Percentiles rank a stretch among this genome's conserved stretches.
Evolutionary conservation across 1,284 basidiomycete genomes (phyloP).

Genomic region (Ustilago loliicola): DNA sequence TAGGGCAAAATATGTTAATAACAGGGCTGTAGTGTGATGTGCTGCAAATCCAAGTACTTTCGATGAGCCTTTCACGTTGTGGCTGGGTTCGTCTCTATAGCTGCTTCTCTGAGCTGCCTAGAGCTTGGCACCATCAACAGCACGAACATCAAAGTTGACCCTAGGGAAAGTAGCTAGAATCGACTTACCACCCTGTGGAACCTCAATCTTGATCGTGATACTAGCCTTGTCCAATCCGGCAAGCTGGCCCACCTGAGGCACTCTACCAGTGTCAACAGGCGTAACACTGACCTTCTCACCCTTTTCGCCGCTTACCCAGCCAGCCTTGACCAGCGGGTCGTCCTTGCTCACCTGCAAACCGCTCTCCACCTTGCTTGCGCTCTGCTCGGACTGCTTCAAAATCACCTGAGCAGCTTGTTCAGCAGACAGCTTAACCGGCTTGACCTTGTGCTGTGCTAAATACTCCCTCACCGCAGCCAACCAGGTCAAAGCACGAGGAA

Average conservation of each 20-base stretch:
- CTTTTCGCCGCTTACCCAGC: slow-evolving; percentile 44
- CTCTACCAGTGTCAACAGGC: slow-evolving; percentile 44
- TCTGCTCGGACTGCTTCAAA: slow-evolving; percentile 14
- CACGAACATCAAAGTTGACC: slow-evolving; percentile 47
- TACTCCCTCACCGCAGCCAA: slow-evolving; percentile 27
- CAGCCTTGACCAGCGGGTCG: slow-evolving; percentile 44
- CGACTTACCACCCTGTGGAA: slow-evolving; percentile 12
- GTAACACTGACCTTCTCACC: slow-evolving; percentile 44
- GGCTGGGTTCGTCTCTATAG: too few relatives aligned
- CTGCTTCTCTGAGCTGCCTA: too few relatives aligned
- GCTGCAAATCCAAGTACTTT: background rate
- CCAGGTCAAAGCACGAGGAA: slow-evolving; percentile 36
- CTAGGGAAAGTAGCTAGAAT: slow-evolving; percentile 47
- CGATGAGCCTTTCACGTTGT: background rate
- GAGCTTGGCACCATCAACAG: slow-evolving; percentile 35
- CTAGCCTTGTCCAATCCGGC: slow-evolving; percentile 28
- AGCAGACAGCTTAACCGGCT: slow-evolving; percentile 26
- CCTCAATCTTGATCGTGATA: slow-evolving; percentile 35
- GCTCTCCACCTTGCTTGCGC: slow-evolving; percentile 1
- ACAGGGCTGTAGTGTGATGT: too few relatives aligned
- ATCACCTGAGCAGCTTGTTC: slow-evolving; percentile 35
- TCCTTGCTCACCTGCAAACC: slow-evolving; percentile 16
- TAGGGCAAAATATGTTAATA: too few relatives aligned
- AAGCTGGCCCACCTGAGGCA: slow-evolving; percentile 41
- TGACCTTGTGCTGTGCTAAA: slow-evolving; percentile 22